Base-by-base conservation (phyloP, 2,329 filamentous ascomycete genomes). In the Myotisia sp. region DNA sequence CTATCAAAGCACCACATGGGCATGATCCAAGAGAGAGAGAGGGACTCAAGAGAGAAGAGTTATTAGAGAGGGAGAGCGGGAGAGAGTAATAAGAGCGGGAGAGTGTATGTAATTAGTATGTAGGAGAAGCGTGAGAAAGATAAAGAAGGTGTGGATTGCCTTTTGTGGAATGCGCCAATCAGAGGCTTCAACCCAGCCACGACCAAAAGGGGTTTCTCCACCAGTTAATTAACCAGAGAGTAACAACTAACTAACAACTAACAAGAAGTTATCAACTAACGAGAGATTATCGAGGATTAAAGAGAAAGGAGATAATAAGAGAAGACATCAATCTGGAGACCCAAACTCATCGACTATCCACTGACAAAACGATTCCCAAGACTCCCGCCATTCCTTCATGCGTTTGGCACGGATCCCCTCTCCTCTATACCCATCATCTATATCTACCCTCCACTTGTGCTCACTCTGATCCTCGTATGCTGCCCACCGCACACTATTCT, bases 401-500 rank as follows among this genome's bases (percentile, higher is more conserved):
- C 77, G 67, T 53, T 74, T 53, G 0, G 81, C 81, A 53, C 90
- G 79, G 34, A 79, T 46, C 0, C 82, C 74, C 30, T 64, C 63
- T 2, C 84, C 86, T 41, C 79, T 62, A 27, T 76, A 76, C 1
- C 83, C 86, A 42, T 79, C 74, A 38, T 72, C 76, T 43, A 94
- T 68, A 36, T 75, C 80, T 36, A 71, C 66, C 14, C 67, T 56
- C 84, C 86, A 94, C 29, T 77, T 72, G 5, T 74, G 69, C 7
- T 70, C 56, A 13, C 59, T 68, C 52, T 84, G 74, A 46, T 94
- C 85, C 52, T 92, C 84, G 47, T 86, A 92, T 14, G 78, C 79
- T 6, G 84, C 79, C 83, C 84, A 95, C 26, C 82, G 70, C 28
- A 95, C 75, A 44, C 83, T 92, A 51, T 93, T 95, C 65, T 95